Evolutionary conservation across 345 rosid genomes (phyloP).

Genomic region (Odontarrhena argentea): DNA sequence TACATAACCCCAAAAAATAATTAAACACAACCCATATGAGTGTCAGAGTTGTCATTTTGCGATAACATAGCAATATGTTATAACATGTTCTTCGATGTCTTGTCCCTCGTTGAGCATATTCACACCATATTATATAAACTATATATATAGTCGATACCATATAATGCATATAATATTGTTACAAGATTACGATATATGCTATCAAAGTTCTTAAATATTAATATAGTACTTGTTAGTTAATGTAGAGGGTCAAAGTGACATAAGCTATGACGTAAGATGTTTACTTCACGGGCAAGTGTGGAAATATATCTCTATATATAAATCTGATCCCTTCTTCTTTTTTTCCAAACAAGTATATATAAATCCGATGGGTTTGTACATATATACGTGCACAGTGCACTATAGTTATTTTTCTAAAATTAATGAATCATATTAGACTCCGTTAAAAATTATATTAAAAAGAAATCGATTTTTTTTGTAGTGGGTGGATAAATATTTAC

Average conservation of each 20-base stretch:
- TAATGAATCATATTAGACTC: too few species aligned
- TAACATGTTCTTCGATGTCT: conserved; percentile 38
- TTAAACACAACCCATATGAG: conserved; percentile 42
- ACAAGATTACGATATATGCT: conserved; percentile 10
- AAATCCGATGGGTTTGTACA: too few species aligned
- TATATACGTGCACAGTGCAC: too few species aligned
- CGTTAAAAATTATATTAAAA: too few species aligned
- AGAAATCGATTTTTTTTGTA: too few species aligned
- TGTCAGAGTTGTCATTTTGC: conserved; percentile 44
- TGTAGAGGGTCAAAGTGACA: conserved; percentile 25
- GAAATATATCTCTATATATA: neutral
- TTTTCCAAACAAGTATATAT: too few species aligned
- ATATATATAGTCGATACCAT: neutral
- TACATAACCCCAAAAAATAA: conserved; percentile 33
- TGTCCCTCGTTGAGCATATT: conserved; percentile 32
- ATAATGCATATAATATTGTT: neutral
- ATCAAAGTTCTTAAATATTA: conserved; percentile 24
- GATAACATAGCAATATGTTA: conserved; percentile 27
- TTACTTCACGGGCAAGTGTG: conserved; percentile 29
- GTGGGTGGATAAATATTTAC: too few species aligned
- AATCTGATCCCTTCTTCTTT: too few species aligned
- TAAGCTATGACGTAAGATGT: conserved; percentile 28
- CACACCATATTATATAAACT: conserved; percentile 5
- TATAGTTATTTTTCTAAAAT: too few species aligned
- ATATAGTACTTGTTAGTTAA: neutral